Evolutionary conservation across 1,284 basidiomycete genomes (phyloP).

Genomic region (Porogramme epimiltina): DNA sequence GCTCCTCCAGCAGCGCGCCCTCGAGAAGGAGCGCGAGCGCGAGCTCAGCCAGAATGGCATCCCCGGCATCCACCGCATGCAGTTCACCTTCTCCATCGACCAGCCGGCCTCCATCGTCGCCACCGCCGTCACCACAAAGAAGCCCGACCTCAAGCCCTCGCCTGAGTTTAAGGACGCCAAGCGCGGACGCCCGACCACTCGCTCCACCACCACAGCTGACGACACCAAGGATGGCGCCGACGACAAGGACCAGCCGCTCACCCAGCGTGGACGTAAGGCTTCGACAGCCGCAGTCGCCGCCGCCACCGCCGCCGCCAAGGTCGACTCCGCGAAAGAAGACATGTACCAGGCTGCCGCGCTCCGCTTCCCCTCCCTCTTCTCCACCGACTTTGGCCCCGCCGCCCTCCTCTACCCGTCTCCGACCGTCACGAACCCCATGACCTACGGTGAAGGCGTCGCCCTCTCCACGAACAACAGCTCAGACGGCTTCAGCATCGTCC

Average conservation of each 20-base stretch:
- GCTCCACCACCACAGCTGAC: constrained; percentile 34
- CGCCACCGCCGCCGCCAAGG: constrained; percentile 13
- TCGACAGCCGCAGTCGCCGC: constrained; percentile 19
- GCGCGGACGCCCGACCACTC: constrained; percentile 41
- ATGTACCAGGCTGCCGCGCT: constrained; percentile 35
- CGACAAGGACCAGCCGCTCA: constrained; percentile 39
- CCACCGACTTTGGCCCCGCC: constrained; percentile 70
- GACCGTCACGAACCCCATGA: constrained; percentile 63
- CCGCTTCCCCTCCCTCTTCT: constrained; percentile 72
- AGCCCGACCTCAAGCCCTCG: constrained; percentile 70
- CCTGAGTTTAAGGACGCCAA: constrained; percentile 60
- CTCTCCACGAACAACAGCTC: constrained; percentile 37
- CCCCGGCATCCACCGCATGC: constrained; percentile 79
- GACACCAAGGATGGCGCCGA: constrained; percentile 26
- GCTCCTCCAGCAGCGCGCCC: constrained; percentile 75
- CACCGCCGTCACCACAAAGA: constrained; percentile 50
- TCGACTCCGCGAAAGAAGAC: constrained; percentile 23
- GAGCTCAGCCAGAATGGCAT: constrained; percentile 64
- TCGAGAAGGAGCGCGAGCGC: constrained; percentile 76
- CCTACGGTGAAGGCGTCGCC: constrained; percentile 72
- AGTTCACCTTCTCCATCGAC: constrained; percentile 82
- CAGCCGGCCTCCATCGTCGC: constrained; percentile 54
- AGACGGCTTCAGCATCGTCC: constrained; percentile 62
- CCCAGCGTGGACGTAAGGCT: constrained; percentile 40
- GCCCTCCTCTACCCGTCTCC: constrained; percentile 72